Evolutionary conservation across 1,284 basidiomycete species (phyloP).

Genomic region (Boletellus deceptivus): DNA sequence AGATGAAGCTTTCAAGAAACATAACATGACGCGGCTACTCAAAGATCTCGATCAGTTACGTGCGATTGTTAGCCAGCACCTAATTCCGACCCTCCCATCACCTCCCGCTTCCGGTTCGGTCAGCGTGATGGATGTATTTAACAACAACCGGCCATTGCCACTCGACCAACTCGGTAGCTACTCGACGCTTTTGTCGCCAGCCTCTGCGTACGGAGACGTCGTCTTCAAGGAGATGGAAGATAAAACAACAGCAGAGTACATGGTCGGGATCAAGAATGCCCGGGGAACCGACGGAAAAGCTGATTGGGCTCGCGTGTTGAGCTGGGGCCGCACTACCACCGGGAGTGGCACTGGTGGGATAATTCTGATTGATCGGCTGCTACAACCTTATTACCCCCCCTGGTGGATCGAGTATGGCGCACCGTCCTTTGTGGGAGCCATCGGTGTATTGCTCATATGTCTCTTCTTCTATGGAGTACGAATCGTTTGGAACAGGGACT

Average conservation of each 20-base stretch:
- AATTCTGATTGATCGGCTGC: conserved; percentile 80
- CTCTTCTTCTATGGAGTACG: conserved; percentile 72
- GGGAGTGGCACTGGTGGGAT: conserved; percentile 78
- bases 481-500: conserved; percentile 65
- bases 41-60: conserved; percentile 59
- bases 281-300: conserved; percentile 67
- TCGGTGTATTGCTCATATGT: conserved; percentile 59
- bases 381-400: conserved; percentile 83
- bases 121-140: conserved; percentile 39
- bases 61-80: conserved; percentile 82
- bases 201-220: conserved; percentile 74
- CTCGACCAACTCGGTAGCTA: conserved; percentile 74
- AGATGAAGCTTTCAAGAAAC: conserved; percentile 88
- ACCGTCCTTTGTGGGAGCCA: conserved; percentile 54
- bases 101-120: conserved; percentile 19
- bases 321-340: conserved; percentile 81
- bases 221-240: conserved; percentile 67
- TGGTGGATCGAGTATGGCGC: conserved; percentile 75
- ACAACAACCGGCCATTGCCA: conserved; percentile 69
- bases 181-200: conserved; percentile 63
- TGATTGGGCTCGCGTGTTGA: conserved; percentile 77
- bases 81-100: conserved; percentile 62
- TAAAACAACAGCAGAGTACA: conserved; percentile 43
- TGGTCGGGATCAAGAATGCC: conserved; percentile 91
- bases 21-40: conserved; percentile 82